phyloP scores from a whole-genome alignment of 2,329 filamentous ascomycete species.

The Ascochyta lentis region DNA sequence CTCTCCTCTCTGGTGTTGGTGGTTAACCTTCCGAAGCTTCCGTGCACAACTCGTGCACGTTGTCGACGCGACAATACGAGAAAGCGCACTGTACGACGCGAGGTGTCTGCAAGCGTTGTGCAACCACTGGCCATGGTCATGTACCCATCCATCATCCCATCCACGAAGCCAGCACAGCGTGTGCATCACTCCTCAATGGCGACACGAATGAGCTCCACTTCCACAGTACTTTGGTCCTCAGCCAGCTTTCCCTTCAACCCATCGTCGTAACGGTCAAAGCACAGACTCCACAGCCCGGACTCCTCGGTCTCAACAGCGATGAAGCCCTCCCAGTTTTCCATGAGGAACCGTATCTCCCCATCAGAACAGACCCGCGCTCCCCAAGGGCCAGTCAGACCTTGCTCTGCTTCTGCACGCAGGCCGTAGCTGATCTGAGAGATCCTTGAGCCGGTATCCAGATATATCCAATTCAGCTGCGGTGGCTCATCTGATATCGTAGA shows the following conservation, averaged over 20 bases:
- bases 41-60: not conserved
- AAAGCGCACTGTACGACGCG: not conserved
- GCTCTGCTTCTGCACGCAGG: conserved; percentile 67
- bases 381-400: conserved; percentile 51
- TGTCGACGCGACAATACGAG: conserved; percentile 1
- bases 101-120: not conserved
- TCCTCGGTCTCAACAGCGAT: conserved; percentile 59
- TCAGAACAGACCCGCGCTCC: conserved; percentile 75
- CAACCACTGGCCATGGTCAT: not conserved
- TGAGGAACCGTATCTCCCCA: conserved; percentile 61
- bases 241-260: conserved; percentile 47
- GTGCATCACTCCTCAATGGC: conserved; percentile 12
- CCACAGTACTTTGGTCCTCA: conserved; percentile 25
- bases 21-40: conserved; percentile 2
- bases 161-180: not conserved
- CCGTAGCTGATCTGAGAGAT: conserved; percentile 50
- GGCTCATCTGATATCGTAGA: conserved; percentile 58
- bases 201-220: conserved; percentile 26
- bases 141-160: not conserved
- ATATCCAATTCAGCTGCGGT: conserved; percentile 73
- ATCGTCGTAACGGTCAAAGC: conserved; percentile 55
- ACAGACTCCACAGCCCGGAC: conserved; percentile 60
- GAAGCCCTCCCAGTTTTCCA: conserved; percentile 63
- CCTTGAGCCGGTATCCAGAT: conserved; percentile 64
- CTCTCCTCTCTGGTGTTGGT: not conserved